Conservation (phyloP, 805 yeast genomes). For the Isabelozyma heimii region DNA sequence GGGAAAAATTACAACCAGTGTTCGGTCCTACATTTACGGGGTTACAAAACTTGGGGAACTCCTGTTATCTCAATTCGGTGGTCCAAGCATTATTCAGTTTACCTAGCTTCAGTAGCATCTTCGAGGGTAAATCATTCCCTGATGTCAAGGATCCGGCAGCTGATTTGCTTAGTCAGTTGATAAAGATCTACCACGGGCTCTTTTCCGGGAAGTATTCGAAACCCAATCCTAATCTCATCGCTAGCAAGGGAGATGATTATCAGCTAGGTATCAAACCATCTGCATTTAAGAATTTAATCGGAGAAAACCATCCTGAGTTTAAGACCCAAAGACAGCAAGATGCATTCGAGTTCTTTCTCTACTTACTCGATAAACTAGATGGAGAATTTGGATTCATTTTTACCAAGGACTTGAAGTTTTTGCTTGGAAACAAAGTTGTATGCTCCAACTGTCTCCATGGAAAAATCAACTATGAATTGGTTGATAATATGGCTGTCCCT, state of each 20-base stretch:
- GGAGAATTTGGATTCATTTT: slow-evolving; percentile 42
- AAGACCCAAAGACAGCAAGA: slow-evolving; percentile 90
- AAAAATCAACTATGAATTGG: slow-evolving; percentile 50
- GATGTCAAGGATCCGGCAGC: slow-evolving; percentile 49
- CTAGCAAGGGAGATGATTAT: slow-evolving; percentile 44
- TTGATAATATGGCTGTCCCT: slow-evolving; percentile 65
- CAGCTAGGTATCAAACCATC: slow-evolving; percentile 78
- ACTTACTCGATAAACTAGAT: slow-evolving; percentile 63
- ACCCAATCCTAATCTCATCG: slow-evolving; percentile 39
- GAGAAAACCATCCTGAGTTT: slow-evolving; percentile 78
- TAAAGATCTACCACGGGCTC: slow-evolving; percentile 79
- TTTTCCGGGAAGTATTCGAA: slow-evolving; percentile 68
- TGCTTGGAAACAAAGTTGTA: slow-evolving; percentile 60
- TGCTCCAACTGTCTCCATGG: slow-evolving; percentile 60
- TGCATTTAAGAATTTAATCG: slow-evolving; percentile 72
- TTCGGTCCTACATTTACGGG: slow-evolving; percentile 83
- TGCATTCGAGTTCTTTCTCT: slow-evolving; percentile 83
- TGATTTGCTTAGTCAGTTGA: slow-evolving; percentile 71
- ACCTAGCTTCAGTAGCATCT: slow-evolving; percentile 33
- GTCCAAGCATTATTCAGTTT: slow-evolving; percentile 65
- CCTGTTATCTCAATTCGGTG: slow-evolving; percentile 85
- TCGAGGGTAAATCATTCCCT: slow-evolving; percentile 33
- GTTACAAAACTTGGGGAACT: slow-evolving; percentile 83
- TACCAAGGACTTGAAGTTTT: slow-evolving; percentile 60
- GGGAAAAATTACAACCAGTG: slow-evolving; percentile 60